These are phyloP conservation scores for Talaromyces sp. DNA, from an alignment of 2,329 filamentous ascomycete species.

Conservation along the genomic window DNA sequence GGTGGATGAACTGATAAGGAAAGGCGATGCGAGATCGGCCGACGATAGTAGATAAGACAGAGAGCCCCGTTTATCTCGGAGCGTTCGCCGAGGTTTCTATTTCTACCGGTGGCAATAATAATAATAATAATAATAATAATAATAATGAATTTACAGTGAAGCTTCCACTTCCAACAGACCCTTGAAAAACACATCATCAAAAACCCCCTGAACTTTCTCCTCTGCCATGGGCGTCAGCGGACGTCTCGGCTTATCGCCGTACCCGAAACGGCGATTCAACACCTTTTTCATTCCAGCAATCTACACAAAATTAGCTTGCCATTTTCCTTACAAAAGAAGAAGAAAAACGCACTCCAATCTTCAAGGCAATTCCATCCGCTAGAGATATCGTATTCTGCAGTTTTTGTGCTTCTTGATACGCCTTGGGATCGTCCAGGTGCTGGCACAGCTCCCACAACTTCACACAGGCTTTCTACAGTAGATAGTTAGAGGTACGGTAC, in stretches of 20 bases:
- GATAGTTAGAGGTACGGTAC: neutral
- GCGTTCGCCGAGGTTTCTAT: neutral
- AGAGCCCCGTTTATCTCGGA: neutral
- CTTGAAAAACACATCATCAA: constrained; percentile 1
- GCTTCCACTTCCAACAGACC: neutral
- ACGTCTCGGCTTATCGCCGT: neutral
- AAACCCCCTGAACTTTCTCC: neutral
- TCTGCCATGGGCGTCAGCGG: neutral
- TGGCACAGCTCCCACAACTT: constrained; percentile 5
- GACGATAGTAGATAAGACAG: neutral
- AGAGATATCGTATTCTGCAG: constrained; percentile 3
- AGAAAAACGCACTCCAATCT: neutral
- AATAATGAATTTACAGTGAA: neutral
- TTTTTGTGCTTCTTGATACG: constrained; percentile 5
- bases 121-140: neutral
- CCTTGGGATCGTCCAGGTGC: neutral
- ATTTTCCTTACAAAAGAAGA: neutral
- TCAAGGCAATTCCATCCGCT: neutral
- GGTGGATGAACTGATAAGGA: neutral
- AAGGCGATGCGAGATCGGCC: neutral
- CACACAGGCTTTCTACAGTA: constrained; percentile 1
- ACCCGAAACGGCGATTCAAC: neutral
- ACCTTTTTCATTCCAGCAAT: neutral
- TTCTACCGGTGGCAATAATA: neutral
- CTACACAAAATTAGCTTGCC: neutral